Evolutionary conservation across 1,284 basidiomycete species (phyloP).

Genomic region (Moesziomyces antarcticus): DNA sequence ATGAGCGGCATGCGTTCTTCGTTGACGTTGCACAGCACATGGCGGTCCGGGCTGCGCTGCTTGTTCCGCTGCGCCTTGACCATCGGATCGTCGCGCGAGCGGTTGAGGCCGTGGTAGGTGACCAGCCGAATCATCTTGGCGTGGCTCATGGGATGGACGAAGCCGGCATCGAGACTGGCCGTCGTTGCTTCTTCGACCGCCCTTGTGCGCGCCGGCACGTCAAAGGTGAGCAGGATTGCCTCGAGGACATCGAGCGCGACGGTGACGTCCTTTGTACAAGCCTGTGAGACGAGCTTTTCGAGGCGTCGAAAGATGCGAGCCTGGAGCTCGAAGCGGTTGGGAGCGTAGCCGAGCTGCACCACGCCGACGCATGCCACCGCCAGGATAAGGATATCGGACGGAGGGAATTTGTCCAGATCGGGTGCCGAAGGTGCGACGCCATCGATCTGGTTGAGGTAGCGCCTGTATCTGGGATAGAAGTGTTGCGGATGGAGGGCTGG

Average conservation of each 20-base stretch:
- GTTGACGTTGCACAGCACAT: constrained; percentile 21
- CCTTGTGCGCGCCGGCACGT: constrained; percentile 27
- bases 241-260: constrained; percentile 34
- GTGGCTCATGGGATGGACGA: constrained; percentile 38
- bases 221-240: constrained; percentile 33
- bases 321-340: constrained; percentile 39
- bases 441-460: constrained; percentile 25
- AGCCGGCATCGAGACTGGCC: constrained; percentile 32
- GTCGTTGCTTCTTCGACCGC: constrained; percentile 26
- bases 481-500: constrained; percentile 29
- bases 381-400: constrained; percentile 35
- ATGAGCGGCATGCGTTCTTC: constrained; percentile 40
- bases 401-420: constrained; percentile 17
- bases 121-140: constrained; percentile 39
- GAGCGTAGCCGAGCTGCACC: constrained; percentile 19
- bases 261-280: constrained; percentile 32
- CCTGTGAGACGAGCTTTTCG: constrained; percentile 31
- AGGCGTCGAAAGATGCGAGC: constrained; percentile 39
- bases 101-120: constrained; percentile 41
- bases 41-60: constrained; percentile 10
- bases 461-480: constrained; percentile 31
- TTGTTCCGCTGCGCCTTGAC: constrained; percentile 26
- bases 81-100: constrained; percentile 32
- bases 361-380: constrained; percentile 40
- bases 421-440: constrained; percentile 15